Evolutionary conservation across 1,284 basidiomycete species (phyloP).

Genomic region (Ceratobasidium sp.): DNA sequence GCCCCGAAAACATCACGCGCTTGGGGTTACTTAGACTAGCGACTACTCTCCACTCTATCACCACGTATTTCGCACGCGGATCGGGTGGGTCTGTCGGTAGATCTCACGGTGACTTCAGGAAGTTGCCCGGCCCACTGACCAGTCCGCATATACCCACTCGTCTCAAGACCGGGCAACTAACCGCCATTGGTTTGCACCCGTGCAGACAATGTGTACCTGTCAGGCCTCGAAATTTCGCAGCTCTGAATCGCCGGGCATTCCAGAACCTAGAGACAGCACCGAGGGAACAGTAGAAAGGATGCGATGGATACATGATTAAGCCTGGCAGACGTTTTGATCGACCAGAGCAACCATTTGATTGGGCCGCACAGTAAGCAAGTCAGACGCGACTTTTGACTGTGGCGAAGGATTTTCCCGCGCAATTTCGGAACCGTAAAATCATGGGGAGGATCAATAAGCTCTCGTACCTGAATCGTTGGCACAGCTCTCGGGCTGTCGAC

Average conservation of each 20-base stretch:
- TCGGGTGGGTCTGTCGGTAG: neutral
- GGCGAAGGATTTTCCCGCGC: neutral
- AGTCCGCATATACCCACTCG: neutral
- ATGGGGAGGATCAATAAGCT: neutral
- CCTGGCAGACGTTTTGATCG: slow-evolving; percentile 1
- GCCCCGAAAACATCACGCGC: neutral
- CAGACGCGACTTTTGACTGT: neutral
- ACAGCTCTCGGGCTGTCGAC: neutral
- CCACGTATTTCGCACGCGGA: neutral
- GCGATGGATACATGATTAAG: neutral
- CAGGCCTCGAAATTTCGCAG: slow-evolving; percentile 1
- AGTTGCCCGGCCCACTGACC: neutral
- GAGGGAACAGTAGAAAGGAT: neutral
- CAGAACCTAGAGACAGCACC: neutral
- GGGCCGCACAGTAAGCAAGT: neutral
- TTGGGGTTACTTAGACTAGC: neutral
- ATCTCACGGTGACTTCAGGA: neutral
- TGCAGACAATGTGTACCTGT: neutral
- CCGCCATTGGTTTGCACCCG: neutral
- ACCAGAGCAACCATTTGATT: neutral
- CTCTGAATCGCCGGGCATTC: slow-evolving; percentile 4
- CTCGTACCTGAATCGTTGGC: neutral
- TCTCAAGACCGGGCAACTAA: neutral
- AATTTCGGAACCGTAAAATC: slow-evolving; percentile 1
- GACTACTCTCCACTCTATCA: neutral